Evolutionary conservation across 805 yeast species (phyloP).

Genomic region (Candida loeiensis): DNA sequence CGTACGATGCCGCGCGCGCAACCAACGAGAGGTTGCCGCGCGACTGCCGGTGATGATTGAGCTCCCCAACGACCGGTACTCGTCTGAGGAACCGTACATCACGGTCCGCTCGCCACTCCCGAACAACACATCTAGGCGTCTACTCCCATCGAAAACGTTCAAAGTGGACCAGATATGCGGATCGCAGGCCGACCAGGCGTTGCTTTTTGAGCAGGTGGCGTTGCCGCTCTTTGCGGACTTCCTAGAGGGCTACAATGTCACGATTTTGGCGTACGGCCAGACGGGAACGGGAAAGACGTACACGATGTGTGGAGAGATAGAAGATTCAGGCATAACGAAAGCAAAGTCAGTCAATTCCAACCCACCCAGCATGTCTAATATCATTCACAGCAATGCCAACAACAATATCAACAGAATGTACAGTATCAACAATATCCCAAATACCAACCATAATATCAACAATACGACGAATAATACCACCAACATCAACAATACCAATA

Average conservation of each 20-base stretch:
- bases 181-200: conserved; percentile 69
- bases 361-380: no score
- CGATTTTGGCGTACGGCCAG: conserved; percentile 76
- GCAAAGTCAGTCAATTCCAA: background rate
- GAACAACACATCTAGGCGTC: conserved; percentile 7
- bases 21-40: conserved; percentile 38
- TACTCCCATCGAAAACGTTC: conserved; percentile 47
- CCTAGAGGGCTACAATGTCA: conserved; percentile 58
- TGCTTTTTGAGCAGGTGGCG: conserved; percentile 65
- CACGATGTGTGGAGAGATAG: conserved; percentile 56
- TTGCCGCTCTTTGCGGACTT: conserved; percentile 71
- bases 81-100: conserved; percentile 18
- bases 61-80: conserved; percentile 34
- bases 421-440: background rate
- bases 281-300: conserved; percentile 89
- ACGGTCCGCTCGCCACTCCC: conserved; percentile 12
- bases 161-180: conserved; percentile 81
- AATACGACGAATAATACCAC: no score
- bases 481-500: background rate
- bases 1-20: conserved; percentile 54
- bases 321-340: conserved; percentile 12
- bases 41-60: conserved; percentile 48
- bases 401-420: background rate
- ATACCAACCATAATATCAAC: background rate
- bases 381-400: background rate